Evolutionary conservation across 2,329 filamentous ascomycete species (phyloP).

Genomic region (Pseudovirgaria hyperparasitica): DNA sequence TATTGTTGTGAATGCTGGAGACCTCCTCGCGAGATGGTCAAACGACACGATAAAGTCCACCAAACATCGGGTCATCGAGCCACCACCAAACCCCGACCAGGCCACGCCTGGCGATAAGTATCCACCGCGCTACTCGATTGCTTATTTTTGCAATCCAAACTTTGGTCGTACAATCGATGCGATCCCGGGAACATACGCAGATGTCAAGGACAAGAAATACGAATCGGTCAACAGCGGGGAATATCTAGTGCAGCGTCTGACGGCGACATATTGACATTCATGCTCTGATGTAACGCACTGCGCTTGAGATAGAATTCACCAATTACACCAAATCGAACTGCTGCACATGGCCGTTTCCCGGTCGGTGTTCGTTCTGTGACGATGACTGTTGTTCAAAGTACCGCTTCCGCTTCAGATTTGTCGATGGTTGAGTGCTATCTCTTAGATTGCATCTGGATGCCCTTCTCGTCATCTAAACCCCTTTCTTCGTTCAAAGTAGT

Average conservation of each 20-base stretch:
- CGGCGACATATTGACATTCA: conserved; percentile 50
- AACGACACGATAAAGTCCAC: conserved; percentile 89
- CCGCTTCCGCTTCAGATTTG: no score
- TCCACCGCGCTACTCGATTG: conserved; percentile 70
- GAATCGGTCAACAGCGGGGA: conserved; percentile 63
- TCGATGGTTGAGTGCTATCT: no score
- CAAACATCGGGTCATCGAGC: conserved; percentile 80
- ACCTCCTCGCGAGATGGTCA: conserved; percentile 75
- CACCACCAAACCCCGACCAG: conserved; percentile 39
- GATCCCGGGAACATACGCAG: conserved; percentile 62
- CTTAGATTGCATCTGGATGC: no score
- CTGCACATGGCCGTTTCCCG: no score
- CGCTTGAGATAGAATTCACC: no score
- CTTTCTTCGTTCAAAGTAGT: no score
- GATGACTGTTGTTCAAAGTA: no score
- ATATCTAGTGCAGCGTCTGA: conserved; percentile 66
- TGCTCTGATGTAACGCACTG: no score
- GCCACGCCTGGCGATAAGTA: conserved; percentile 41
- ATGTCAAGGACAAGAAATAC: conserved; percentile 69
- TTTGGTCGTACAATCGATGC: conserved; percentile 64
- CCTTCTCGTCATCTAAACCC: no score
- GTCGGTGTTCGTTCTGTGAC: no score
- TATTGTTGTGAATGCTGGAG: conserved; percentile 81
- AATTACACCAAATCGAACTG: no score
- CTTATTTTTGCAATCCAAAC: conserved; percentile 88